Evolutionary conservation across 345 rosid species (phyloP), one percentile per base, ranked within the genome.

Genomic region (Moricandia moricandioides): DNA sequence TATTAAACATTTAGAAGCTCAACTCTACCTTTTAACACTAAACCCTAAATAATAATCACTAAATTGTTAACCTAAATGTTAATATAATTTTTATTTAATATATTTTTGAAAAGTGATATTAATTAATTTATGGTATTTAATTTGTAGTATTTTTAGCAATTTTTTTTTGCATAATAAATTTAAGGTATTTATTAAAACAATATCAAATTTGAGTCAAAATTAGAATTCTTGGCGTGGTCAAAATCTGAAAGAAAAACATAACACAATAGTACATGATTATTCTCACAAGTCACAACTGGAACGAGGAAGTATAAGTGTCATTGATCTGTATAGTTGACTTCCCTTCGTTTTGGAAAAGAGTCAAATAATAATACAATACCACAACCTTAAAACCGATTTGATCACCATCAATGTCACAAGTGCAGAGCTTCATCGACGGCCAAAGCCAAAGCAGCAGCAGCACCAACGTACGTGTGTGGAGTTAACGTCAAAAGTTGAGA

Each of bases 401-500:
- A 73, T 12, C n/a, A 47, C 21, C 8, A 39, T 62, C 21, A 69
- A 30, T 76, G 14, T 33, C 67, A 66, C 45, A 70, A 43, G 67
- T 65, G 16, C 43, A 86, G 70, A 4, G 86, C 71, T 68, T 69
- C 70, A 77, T 82, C 86, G 0, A 86, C 85, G 10, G 85, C 78
- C 43, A 79, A 70, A 12, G 88, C 96, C 83, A 96, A 80, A 31
- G 87, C 87, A 47, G 83, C 73, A 3, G 98, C 99, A 64, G 86
- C 91, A 33, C 98, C 97, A 30, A 89, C 83, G 12, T 96, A 92
- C 39, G 86, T 74, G 72, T 88, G 91, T 6, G 98, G 97, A 3
- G 90, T 89, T 69, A 91, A 31, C 57, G 86, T 82, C 85, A 87
- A 76, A 72, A 91, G 98, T 59, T 71, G 63, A 24, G 51, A 60